Base-by-base conservation (phyloP, 2,329 filamentous ascomycete genomes). In the Huntiella savannae region DNA sequence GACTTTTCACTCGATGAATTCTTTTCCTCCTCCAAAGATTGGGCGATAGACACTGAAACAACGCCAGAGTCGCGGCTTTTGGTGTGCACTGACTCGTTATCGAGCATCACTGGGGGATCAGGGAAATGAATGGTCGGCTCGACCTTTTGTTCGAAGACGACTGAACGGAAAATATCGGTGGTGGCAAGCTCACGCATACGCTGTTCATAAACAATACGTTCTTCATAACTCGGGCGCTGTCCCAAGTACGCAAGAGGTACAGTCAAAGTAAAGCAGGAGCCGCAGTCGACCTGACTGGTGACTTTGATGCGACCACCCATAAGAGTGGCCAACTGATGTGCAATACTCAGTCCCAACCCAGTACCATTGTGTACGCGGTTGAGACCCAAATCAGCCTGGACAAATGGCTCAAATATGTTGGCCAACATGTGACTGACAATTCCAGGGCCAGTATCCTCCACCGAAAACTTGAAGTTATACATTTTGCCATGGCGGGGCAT, bases 281-380 rank as follows among this genome's bases (percentile, higher is more conserved):
- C 86, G 8, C 76, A 69, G 0, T 79, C 82, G 12, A 81, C 65
- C 5, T 75, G 73, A 55, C 84, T 93, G 51, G 69, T 71, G 33
- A 94, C 64, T 2, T 67, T 66, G 43, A 95, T 82, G 1, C 65
- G 73, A 7, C 87, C 87, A 43, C 77, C 78, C 84, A 95, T 93
- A 12, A 94, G 64, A 12, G 68, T 75, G 3, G 85, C 82, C 34
- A 95, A 66, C 58, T 95, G 87, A 15, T 83, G 79, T 61, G 85
- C 93, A 55, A 95, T 95, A 56, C 82, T 88, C 46, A 95, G 61
- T 1, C 87, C 87, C 1, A 94, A 65, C 3, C 87, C 87, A 1
- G 87, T 94, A 12, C 87, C 87, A 13, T 85, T 85, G 57, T 79
- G 92, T 56, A 91, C 91, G 60, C 85, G 92, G 64, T 82, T 92